These are phyloP conservation scores for Isoetes taiwanensis DNA, from an alignment of 75 land plant species.

Conservation along the genomic window DNA sequence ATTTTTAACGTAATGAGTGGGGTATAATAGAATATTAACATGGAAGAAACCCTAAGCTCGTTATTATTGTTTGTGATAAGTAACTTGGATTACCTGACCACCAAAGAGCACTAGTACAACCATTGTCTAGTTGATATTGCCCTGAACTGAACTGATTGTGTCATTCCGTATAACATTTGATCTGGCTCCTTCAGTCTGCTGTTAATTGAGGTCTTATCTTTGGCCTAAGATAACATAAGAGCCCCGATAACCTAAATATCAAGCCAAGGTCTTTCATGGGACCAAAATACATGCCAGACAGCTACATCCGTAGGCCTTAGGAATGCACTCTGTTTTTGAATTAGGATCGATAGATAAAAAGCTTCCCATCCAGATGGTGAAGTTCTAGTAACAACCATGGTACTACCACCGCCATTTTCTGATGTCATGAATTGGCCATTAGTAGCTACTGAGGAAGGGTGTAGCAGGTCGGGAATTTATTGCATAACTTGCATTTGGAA, in stretches of 20 bases:
- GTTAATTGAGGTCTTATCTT: conserved; percentile 36
- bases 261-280: neutral
- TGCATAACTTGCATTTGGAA: conserved; percentile 70
- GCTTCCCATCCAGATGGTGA: conserved; percentile 41
- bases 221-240: conserved; percentile 30
- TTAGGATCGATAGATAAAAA: conserved; percentile 50
- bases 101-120: conserved; percentile 45
- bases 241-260: neutral
- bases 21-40: too few relatives aligned
- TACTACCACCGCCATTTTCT: conserved; percentile 21
- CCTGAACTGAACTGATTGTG: conserved; percentile 52
- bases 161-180: conserved; percentile 66
- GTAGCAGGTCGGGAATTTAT: conserved; percentile 36
- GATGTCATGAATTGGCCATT: conserved; percentile 54
- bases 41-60: too few relatives aligned
- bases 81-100: conserved; percentile 33
- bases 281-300: conserved; percentile 34
- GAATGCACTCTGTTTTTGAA: conserved; percentile 41
- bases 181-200: conserved; percentile 42
- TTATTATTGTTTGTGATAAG: too few relatives aligned
- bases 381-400: conserved; percentile 33
- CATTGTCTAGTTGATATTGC: conserved; percentile 84
- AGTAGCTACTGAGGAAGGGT: conserved; percentile 43
- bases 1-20: too few relatives aligned
- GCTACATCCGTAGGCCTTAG: conserved; percentile 42